Conservation (phyloP, 2,329 filamentous ascomycete species). For the Fonsecaea monophora region DNA sequence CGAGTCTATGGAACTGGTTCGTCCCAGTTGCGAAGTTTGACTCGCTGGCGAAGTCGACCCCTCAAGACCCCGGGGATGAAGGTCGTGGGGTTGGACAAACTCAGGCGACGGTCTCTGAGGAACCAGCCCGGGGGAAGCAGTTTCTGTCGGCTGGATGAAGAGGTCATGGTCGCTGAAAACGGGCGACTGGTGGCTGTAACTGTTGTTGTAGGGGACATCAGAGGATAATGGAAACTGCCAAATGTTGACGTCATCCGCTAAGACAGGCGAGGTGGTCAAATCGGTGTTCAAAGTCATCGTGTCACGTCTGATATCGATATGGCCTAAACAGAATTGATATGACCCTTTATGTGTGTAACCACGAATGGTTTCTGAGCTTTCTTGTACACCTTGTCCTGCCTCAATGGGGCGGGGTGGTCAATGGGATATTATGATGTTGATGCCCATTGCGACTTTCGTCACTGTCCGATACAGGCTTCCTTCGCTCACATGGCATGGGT, state of each 20-base stretch:
- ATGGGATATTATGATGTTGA: neutral
- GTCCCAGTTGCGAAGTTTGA: slow-evolving; percentile 1
- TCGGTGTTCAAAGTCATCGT: slow-evolving; percentile 9
- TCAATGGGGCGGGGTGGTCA: neutral
- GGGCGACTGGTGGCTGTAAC: neutral
- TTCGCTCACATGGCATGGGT: neutral
- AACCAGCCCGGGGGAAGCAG: neutral
- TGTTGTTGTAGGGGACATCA: neutral
- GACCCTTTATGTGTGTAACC: slow-evolving; percentile 4
- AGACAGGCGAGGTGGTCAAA: neutral
- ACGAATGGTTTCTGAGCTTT: slow-evolving; percentile 2
- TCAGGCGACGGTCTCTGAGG: slow-evolving; percentile 1
- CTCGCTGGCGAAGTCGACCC: slow-evolving; percentile 9
- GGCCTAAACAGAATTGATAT: neutral
- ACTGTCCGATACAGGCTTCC: neutral
- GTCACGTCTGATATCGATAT: neutral
- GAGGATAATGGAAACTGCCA: slow-evolving; percentile 14
- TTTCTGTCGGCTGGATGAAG: neutral
- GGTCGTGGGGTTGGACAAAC: slow-evolving; percentile 26
- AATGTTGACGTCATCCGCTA: neutral
- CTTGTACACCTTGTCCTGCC: slow-evolving; percentile 2
- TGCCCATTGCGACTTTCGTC: slow-evolving; percentile 3
- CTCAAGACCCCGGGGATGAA: slow-evolving; percentile 9
- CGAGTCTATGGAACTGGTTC: slow-evolving; percentile 17
- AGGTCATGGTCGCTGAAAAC: neutral